Base-by-base conservation (phyloP, 768 basidiomycete genomes). In the Rickenella mellea region DNA sequence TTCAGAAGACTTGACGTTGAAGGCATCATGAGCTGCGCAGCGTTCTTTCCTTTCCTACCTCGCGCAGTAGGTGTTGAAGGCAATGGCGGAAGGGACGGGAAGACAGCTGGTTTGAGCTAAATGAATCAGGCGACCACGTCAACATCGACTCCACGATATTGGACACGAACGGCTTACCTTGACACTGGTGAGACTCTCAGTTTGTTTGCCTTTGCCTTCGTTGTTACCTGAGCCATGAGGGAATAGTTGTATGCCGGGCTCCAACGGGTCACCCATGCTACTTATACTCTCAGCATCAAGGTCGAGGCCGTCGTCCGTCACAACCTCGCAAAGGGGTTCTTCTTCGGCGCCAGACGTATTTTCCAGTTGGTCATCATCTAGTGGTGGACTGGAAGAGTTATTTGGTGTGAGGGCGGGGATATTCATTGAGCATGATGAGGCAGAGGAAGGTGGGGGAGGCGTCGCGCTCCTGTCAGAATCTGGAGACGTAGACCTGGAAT, bases 331-430 rank as follows among this genome's bases (percentile, higher is more conserved):
- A 33, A 25, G 53, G 43, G n/a, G 48, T 49, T 2, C 24, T 35
- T 27, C 27, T 2, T 43, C 24, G 9, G 19, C 12, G 29, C 28
- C n/a, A n/a, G n/a, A n/a, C n/a, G n/a, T n/a, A n/a, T n/a, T n/a
- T n/a, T 46, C 42, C 27, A 5, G 20, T 36, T 51, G 50, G 2
- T 39, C 37, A 22, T 56, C 42, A 17, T 53, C 39, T 20, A 61
- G 56, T 11, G 72, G 72, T 1, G 80, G 79, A 51, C 80, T 83
- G 8, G 80, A 84, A 2, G 81, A 80, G 49, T 70, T 76, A 52
- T 76, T 76, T 0, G 80, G 76, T 7, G 73, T 76, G 24, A 84
- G 69, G 38, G 70, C 75, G n/a, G 83, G 82, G 33, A 82, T 51
- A 8, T 69, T 69, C 5, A 66, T 62, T 2, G 57, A 55, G 0